Evolutionary conservation across 2,329 filamentous ascomycete species (phyloP).

Genomic region (Aspergillus phoenicis): DNA sequence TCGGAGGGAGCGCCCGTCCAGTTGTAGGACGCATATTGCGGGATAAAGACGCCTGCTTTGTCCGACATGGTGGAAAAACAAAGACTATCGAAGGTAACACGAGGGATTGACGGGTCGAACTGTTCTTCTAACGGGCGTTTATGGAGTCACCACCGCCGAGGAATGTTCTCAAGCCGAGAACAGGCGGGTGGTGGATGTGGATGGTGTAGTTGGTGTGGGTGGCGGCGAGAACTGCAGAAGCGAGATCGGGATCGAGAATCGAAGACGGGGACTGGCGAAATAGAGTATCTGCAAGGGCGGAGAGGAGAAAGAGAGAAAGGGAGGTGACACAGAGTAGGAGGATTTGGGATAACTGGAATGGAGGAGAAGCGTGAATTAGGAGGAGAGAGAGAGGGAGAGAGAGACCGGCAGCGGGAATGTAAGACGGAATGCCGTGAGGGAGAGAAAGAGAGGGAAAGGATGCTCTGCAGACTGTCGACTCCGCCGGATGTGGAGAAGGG

Average conservation of each 20-base stretch:
- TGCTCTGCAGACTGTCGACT: slow-evolving; percentile 17
- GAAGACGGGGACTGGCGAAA: background rate
- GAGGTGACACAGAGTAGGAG: no score
- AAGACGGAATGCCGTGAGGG: slow-evolving; percentile 3
- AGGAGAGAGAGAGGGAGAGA: background rate
- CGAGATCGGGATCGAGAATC: background rate
- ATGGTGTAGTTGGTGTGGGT: background rate
- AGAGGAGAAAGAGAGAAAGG: background rate
- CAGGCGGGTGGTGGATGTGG: slow-evolving; percentile 5
- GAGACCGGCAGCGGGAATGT: background rate
- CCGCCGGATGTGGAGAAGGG: slow-evolving; percentile 30
- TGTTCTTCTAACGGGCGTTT: background rate
- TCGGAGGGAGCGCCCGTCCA: slow-evolving; percentile 51
- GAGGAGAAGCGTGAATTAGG: background rate
- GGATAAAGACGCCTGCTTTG: slow-evolving; percentile 36
- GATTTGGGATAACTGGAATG: no score
- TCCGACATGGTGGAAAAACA: slow-evolving; percentile 31
- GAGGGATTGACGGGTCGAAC: background rate
- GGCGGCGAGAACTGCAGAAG: background rate
- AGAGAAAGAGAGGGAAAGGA: slow-evolving; percentile 12
- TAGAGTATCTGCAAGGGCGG: background rate
- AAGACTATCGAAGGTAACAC: background rate
- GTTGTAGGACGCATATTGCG: slow-evolving; percentile 53
- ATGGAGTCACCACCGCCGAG: slow-evolving; percentile 7
- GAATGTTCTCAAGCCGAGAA: slow-evolving; percentile 2